A percentile compares a stretch with the other conserved stretches of the same genome.
Evolutionary conservation across 768 basidiomycete genomes (phyloP).

Genomic region (Exsudoporus frostii): DNA sequence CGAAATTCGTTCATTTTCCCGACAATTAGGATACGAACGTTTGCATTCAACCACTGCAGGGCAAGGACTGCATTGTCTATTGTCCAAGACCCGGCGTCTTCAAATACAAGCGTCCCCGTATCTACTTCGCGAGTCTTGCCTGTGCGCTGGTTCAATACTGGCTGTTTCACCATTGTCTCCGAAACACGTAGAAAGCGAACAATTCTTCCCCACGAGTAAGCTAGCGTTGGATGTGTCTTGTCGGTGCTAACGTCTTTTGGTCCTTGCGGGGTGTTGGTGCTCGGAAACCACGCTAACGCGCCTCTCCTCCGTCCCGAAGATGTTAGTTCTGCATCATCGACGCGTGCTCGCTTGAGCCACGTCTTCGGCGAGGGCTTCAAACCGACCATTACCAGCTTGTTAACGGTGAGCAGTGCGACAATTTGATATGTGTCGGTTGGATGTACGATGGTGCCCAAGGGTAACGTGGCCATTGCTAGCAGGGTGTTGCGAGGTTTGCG

Average conservation of each 20-base stretch:
- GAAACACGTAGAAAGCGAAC: constrained; percentile 65
- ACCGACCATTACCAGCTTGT: constrained; percentile 91
- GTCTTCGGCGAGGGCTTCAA: constrained; percentile 89
- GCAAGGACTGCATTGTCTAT: constrained; percentile 63
- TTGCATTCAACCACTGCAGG: constrained; percentile 83
- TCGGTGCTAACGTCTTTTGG: constrained; percentile 14
- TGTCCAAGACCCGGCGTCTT: constrained; percentile 57
- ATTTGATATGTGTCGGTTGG: constrained; percentile 76
- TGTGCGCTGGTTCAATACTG: constrained; percentile 49
- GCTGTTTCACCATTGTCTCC: constrained; percentile 54
- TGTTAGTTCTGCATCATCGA: constrained; percentile 41
- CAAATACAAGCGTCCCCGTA: constrained; percentile 62
- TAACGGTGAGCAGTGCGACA: constrained; percentile 82
- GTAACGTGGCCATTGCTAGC: constrained; percentile 77
- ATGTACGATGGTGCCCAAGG: constrained; percentile 71
- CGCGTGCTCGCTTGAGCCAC: constrained; percentile 77
- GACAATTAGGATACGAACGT: constrained; percentile 58
- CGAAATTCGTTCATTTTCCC: neutral
- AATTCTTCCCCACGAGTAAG: constrained; percentile 79
- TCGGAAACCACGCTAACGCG: constrained; percentile 80
- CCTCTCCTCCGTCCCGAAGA: constrained; percentile 55
- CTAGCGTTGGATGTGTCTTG: constrained; percentile 60
- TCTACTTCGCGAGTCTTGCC: constrained; percentile 60
- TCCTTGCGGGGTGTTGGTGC: constrained; percentile 35
- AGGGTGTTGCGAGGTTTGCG: constrained; percentile 61